phyloP scores from a whole-genome alignment of 352 stramenopile species.

The Thraustochytrium striatum region DNA sequence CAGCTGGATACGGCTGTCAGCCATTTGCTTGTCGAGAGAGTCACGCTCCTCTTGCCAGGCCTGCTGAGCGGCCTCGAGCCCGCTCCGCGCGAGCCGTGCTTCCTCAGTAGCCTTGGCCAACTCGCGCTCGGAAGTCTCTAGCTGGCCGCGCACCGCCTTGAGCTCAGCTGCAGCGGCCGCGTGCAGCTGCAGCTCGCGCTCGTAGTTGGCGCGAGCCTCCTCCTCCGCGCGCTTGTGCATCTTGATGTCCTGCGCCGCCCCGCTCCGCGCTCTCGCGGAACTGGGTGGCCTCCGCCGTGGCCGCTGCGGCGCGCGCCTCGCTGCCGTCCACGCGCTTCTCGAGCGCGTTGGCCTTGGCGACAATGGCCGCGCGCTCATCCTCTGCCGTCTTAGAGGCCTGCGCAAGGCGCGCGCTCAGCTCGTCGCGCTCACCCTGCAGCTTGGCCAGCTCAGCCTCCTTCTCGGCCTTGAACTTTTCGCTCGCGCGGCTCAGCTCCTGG shows the following conservation, averaged over 20 bases:
- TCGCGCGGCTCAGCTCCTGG: slow-evolving; percentile 30
- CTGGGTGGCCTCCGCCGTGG: not conserved
- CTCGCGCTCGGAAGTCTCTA: not conserved
- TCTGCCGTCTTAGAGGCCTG: not conserved
- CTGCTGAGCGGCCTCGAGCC: not conserved
- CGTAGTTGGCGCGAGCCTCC: slow-evolving; percentile 69
- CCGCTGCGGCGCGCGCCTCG: not conserved
- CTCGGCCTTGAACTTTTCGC: slow-evolving; percentile 25
- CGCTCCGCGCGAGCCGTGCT: not conserved
- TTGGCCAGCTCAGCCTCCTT: not conserved
- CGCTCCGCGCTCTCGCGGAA: not conserved
- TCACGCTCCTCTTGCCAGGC: not conserved
- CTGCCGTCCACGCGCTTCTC: not conserved
- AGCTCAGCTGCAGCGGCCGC: slow-evolving; percentile 60
- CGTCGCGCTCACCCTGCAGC: slow-evolving; percentile 7
- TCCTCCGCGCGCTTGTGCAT: not conserved
- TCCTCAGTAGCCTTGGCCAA: not conserved
- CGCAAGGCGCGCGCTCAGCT: not conserved
- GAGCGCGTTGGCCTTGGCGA: not conserved
- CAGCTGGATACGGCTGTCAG: not conserved
- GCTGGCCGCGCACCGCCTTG: not conserved
- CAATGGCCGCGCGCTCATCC: not conserved
- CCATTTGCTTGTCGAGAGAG: not conserved
- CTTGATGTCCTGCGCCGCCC: slow-evolving; percentile 5
- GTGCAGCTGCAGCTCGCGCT: slow-evolving; percentile 73